These are phyloP conservation scores for Agrostemma githago DNA, from an alignment of 148 eudicot genomes.

Conservation along the genomic window DNA sequence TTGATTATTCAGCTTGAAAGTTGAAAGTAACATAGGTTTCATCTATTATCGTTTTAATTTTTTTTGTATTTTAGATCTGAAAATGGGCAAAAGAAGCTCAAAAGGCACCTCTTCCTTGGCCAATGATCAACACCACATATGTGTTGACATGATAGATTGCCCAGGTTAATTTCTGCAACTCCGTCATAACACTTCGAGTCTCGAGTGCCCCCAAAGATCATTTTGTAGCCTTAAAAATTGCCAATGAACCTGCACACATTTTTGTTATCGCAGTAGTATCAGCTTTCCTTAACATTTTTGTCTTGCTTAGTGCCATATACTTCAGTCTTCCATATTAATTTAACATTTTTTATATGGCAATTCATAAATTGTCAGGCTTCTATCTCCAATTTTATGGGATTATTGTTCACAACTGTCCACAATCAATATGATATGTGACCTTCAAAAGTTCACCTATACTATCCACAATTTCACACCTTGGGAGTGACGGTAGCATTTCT, in stretches of 20 bases:
- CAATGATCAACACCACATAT: slow-evolving; percentile 25
- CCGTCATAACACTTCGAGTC: slow-evolving; percentile 41
- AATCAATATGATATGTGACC: background rate
- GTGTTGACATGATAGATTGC: slow-evolving; percentile 19
- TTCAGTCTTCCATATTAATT: slow-evolving; percentile 4
- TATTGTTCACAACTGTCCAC: background rate
- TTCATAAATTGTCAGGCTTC: background rate
- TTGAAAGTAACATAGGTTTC: background rate
- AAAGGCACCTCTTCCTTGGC: slow-evolving; percentile 38
- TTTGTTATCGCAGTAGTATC: slow-evolving; percentile 47
- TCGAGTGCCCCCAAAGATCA: slow-evolving; percentile 34
- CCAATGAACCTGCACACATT: slow-evolving; percentile 56
- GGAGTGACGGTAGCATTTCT: background rate
- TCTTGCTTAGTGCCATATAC: slow-evolving; percentile 9
- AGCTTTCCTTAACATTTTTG: slow-evolving; percentile 17
- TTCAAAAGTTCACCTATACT: background rate
- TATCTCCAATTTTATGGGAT: background rate
- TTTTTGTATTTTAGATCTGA: slow-evolving; percentile 5
- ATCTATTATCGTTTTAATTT: background rate
- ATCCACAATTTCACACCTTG: background rate
- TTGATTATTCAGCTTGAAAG: background rate
- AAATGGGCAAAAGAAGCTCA: slow-evolving; percentile 28
- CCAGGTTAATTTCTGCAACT: slow-evolving; percentile 42
- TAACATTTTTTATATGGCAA: background rate
- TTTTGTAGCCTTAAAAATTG: slow-evolving; percentile 38